Base-by-base conservation (phyloP, 805 yeast genomes). In the Starmerella ratchasimensis region DNA sequence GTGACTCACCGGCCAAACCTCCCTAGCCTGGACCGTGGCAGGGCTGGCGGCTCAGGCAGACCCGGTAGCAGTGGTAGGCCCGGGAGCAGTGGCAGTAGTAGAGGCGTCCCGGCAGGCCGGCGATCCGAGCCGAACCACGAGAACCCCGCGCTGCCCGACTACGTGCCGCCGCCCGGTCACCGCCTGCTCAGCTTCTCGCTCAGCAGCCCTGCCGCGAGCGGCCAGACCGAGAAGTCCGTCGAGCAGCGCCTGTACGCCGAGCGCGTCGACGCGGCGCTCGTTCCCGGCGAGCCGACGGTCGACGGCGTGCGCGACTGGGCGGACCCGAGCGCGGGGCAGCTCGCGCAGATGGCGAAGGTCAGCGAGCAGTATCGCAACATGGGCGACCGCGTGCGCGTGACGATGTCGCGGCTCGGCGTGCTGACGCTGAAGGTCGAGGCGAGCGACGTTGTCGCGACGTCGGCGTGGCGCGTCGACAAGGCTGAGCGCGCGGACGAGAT, bases 131-230 rank as follows among this genome's bases (percentile, higher is more conserved):
- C 13, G n/a, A 25, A 17, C 28, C 5, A n/a, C 5, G 18, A 29
- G 23, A 6, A 16, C 8, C 37, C 44, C 23, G 39, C 31, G 28
- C n/a, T n/a, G n/a, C n/a, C n/a, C n/a, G n/a, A n/a, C n/a, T n/a
- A n/a, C n/a, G 34, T 30, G 4, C n/a, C 27, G 4, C 30, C 41
- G 4, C 35, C 19, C 30, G 26, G 27, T 18, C 28, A 33, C 23
- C 36, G 48, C 20, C 36, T 41, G 2, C 17, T 44, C 13, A 38
- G 43, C 26, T 27, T 44, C 24, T 33, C 31, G 16, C 38, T 44
- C 46, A 25, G 80, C 14, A 67, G 69, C 43, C 83, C 78, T 50
- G 68, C 80, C 6, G 74, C 76, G 49, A 72, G 73, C 13, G 53
- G 43, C 8, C 43, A 37, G 7, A 44, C 43, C 5, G 36, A 45